A percentile compares a stretch with the other conserved stretches of the same genome.
Conservation (phyloP, 2,329 filamentous ascomycete species). For the Akanthomyces uredinophilus region DNA sequence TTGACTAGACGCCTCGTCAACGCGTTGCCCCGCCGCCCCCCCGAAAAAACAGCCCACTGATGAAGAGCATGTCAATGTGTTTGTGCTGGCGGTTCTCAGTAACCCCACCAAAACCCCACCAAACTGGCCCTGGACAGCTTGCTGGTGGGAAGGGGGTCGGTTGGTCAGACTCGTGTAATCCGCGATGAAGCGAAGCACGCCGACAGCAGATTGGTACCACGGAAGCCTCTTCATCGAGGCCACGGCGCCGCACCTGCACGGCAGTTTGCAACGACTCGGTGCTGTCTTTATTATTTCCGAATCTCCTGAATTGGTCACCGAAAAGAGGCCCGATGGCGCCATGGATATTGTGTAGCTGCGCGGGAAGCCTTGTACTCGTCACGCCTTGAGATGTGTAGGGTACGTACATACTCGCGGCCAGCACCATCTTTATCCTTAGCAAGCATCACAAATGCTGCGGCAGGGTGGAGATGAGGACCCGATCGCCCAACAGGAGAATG, state of each 20-base stretch:
- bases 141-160: neutral
- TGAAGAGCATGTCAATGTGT: too few species aligned
- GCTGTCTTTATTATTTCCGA: too few species aligned
- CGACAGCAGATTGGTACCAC: neutral
- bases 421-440: neutral
- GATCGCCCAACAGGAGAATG: neutral
- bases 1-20: neutral
- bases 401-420: neutral
- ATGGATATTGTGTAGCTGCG: too few species aligned
- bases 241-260: too few species aligned
- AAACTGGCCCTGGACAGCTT: too few species aligned
- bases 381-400: neutral
- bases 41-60: too few species aligned
- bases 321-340: too few species aligned
- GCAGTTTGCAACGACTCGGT: too few species aligned
- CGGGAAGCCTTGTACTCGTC: neutral
- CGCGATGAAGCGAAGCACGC: constrained; percentile 1
- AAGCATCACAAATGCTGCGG: neutral
- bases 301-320: too few species aligned
- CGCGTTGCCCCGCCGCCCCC: neutral
- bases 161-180: constrained; percentile 15
- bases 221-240: neutral
- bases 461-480: neutral
- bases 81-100: neutral
- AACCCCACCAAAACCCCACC: neutral